These are phyloP conservation scores for Apophysomyces ossiformis DNA, from an alignment of 371 early-diverging fungal species.

Conservation along the genomic window DNA sequence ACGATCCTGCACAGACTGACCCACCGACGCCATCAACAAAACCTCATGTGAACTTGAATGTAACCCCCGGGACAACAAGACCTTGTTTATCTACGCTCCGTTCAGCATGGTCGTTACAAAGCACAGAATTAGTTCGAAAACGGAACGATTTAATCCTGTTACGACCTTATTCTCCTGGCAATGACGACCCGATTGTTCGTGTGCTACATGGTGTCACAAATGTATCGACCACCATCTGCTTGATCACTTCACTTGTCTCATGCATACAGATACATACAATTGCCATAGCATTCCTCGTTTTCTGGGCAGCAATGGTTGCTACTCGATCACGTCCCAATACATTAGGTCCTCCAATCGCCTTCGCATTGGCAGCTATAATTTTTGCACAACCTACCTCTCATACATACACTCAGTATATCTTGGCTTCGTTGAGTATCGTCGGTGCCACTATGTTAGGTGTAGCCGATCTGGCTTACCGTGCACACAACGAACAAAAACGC, in stretches of 20 bases:
- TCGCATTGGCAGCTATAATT: not conserved
- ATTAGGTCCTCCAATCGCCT: not conserved
- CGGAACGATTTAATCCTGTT: not conserved
- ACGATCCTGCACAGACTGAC: too few relatives aligned
- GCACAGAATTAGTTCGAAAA: not conserved
- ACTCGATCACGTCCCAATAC: not conserved
- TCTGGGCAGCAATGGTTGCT: not conserved
- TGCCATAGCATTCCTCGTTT: not conserved
- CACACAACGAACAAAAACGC: conserved; percentile 5
- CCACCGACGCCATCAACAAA: not conserved
- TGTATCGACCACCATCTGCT: not conserved
- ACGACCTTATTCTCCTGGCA: not conserved
- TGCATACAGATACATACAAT: not conserved
- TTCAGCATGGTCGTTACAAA: conserved; percentile 32
- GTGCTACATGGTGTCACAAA: not conserved
- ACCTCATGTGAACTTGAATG: not conserved
- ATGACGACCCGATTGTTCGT: not conserved
- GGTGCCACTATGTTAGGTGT: conserved; percentile 10
- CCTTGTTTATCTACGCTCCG: conserved; percentile 34
- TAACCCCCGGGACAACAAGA: not conserved
- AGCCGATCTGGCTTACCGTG: conserved; percentile 1
- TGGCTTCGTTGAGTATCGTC: not conserved
- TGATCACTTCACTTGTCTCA: not conserved
- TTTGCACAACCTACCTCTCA: not conserved
- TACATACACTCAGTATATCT: not conserved